phyloP scores from a whole-genome alignment of 2,329 filamentous ascomycete species.

The Alternaria viburni region DNA sequence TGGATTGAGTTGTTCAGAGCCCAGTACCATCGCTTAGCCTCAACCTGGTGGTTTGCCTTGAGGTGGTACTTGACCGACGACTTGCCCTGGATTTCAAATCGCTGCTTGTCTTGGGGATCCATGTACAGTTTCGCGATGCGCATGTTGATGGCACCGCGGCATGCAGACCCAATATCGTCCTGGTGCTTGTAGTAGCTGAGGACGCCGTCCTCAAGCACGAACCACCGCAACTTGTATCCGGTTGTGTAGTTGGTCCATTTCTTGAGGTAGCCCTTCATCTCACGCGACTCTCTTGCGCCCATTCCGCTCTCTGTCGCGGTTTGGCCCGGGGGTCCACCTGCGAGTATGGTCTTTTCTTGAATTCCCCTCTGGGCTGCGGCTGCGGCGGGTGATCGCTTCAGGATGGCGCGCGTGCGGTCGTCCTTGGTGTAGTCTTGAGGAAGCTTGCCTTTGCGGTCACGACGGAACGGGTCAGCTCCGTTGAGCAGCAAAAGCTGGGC shows the following conservation, averaged over 20 bases:
- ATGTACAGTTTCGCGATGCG: conserved; percentile 92
- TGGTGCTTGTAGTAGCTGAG: conserved; percentile 99
- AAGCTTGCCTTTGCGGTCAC: conserved; percentile 93
- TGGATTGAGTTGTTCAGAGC: conserved; percentile 98
- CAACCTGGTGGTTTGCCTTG: conserved; percentile 96
- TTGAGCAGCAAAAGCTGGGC: conserved; percentile 91
- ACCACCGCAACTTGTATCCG: conserved; percentile 96
- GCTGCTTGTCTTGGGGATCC: conserved; percentile 96
- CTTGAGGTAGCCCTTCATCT: conserved; percentile 98
- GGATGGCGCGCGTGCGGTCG: conserved; percentile 82
- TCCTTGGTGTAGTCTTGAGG: conserved; percentile 97
- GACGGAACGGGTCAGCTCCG: conserved; percentile 92
- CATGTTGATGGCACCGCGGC: conserved; percentile 98
- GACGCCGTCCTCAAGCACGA: conserved; percentile 95
- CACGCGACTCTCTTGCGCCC: conserved; percentile 83
- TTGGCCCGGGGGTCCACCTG: conserved; percentile 67
- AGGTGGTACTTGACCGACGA: conserved; percentile 98
- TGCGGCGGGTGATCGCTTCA: conserved; percentile 93
- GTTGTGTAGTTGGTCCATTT: conserved; percentile 99
- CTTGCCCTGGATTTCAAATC: conserved; percentile 97
- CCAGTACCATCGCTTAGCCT: conserved; percentile 99
- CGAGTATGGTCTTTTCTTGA: conserved; percentile 95
- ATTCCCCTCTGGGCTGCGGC: conserved; percentile 93
- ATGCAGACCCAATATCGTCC: conserved; percentile 94
- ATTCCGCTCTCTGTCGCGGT: conserved; percentile 64